Evolutionary conservation across 1,284 basidiomycete species (phyloP).

Genomic region (Thelephora terrestris): DNA sequence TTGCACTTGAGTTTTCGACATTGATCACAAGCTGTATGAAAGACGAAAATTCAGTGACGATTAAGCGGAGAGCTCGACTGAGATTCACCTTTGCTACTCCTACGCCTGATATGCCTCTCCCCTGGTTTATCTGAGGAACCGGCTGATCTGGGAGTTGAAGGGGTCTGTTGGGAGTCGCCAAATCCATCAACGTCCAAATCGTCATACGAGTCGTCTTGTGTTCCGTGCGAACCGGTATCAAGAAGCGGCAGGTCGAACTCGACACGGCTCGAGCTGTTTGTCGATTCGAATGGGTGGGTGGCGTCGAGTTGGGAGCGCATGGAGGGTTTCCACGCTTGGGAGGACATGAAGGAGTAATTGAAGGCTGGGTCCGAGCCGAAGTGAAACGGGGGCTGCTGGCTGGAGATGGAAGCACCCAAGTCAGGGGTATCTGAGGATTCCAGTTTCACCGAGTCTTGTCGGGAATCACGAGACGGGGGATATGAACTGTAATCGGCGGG

Average conservation of each 20-base stretch:
- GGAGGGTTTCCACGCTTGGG: conserved; percentile 13
- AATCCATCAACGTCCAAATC: conserved; percentile 26
- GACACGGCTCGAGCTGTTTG: conserved; percentile 16
- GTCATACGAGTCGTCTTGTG: conserved; percentile 26
- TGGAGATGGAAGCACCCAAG: conserved; percentile 14
- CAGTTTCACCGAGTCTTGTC: conserved; percentile 14
- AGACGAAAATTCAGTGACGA: not conserved
- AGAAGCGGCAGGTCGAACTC: conserved; percentile 12
- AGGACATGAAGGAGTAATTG: conserved; percentile 26
- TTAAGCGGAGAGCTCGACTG: not conserved
- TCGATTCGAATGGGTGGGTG: conserved; percentile 14
- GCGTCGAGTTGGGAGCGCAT: conserved; percentile 13
- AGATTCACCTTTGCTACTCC: conserved; percentile 57
- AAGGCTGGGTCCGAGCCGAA: conserved; percentile 18
- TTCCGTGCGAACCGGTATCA: conserved; percentile 8
- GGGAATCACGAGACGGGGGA: not conserved
- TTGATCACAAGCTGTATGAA: conserved; percentile 56
- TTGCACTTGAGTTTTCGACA: conserved; percentile 77
- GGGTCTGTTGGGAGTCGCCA: conserved; percentile 15
- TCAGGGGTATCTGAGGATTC: conserved; percentile 16
- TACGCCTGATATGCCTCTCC: conserved; percentile 46
- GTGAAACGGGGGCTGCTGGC: conserved; percentile 15
- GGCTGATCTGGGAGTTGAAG: conserved; percentile 13
- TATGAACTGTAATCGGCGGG: not conserved
- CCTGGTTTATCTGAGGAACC: conserved; percentile 17